Percentiles rank a stretch among this genome's conserved stretches.
These are phyloP conservation scores for Fonticula alba DNA, from an alignment of 78 protist species.

Conservation along the genomic window DNA sequence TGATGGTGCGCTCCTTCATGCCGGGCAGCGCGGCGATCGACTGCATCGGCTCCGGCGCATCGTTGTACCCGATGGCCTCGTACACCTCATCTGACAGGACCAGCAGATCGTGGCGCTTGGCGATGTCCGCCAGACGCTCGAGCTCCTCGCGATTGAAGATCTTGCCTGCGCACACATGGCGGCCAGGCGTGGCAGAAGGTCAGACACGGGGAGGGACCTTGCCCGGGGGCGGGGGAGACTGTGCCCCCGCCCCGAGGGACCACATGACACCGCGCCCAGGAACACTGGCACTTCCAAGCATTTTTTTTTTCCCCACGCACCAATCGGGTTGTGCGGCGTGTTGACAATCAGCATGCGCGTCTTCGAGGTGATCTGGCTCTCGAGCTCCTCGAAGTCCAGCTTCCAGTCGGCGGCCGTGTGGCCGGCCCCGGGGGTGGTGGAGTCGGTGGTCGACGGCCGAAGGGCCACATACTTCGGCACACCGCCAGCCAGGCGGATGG, in stretches of 20 bases:
- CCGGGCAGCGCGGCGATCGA: conserved; percentile 7
- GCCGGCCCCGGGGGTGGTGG: background rate
- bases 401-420: conserved; percentile 14
- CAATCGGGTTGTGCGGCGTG: conserved; percentile 11
- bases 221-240: too few species aligned
- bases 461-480: conserved; percentile 21
- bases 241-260: too few species aligned
- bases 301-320: too few species aligned
- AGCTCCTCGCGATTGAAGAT: conserved; percentile 1
- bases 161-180: background rate
- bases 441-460: background rate
- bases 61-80: conserved; percentile 13
- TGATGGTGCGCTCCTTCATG: conserved; percentile 36
- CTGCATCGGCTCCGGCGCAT: background rate
- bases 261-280: too few species aligned
- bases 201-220: too few species aligned
- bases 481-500: conserved; percentile 36
- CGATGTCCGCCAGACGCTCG: background rate
- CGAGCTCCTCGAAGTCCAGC: conserved; percentile 29
- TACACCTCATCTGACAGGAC: conserved; percentile 24
- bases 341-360: conserved; percentile 4
- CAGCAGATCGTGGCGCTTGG: background rate
- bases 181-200: too few species aligned
- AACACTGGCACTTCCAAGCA: too few species aligned
- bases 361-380: conserved; percentile 1